phyloP scores from a whole-genome alignment of 2,329 filamentous ascomycete species.

The Beauveria sp. region DNA sequence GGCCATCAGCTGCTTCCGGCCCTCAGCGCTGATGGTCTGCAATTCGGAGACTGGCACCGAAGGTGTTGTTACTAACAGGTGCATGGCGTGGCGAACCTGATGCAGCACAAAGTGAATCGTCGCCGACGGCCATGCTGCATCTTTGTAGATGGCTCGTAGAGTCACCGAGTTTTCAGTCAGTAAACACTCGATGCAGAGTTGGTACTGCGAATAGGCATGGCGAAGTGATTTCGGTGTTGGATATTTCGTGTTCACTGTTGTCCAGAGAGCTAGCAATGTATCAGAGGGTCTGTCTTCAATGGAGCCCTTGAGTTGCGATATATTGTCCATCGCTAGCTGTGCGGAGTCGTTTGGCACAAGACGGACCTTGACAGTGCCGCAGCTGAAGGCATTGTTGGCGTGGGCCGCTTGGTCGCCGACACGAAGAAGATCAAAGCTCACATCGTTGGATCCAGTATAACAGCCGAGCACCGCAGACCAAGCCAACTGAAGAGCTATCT shows the following conservation, averaged over 20 bases:
- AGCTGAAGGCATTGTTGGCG: neutral
- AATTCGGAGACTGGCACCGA: neutral
- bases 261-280: neutral
- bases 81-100: neutral
- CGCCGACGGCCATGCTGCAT: neutral
- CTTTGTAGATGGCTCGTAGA: neutral
- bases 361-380: neutral
- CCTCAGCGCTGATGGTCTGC: neutral
- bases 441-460: neutral
- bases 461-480: neutral
- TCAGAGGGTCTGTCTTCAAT: neutral
- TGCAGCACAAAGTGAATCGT: neutral
- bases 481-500: neutral
- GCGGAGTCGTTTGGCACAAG: neutral
- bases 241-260: neutral
- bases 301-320: neutral
- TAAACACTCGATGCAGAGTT: neutral
- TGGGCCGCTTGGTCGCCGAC: neutral
- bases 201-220: neutral
- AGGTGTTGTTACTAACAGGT: neutral
- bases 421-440: neutral
- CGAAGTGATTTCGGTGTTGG: neutral
- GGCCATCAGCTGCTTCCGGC: neutral
- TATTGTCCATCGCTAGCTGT: neutral
- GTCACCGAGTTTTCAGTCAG: neutral